Percentiles rank a stretch among this genome's conserved stretches.
These are phyloP conservation scores for Rhizoclosmatium globosum DNA, from an alignment of 192 early-diverging fungal genomes.

Conservation along the genomic window DNA sequence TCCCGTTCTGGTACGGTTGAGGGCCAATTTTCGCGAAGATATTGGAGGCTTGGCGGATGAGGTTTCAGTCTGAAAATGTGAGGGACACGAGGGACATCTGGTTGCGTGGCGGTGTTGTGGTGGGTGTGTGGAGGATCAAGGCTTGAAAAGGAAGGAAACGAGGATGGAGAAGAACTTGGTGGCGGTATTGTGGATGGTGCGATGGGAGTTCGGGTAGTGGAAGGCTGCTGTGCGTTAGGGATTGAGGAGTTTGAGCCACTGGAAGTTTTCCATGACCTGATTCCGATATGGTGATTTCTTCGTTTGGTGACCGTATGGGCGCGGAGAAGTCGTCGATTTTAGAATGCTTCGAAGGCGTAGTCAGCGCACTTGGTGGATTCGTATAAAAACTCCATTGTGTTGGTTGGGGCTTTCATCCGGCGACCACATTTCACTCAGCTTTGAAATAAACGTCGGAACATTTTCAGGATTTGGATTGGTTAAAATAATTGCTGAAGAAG, in stretches of 20 bases:
- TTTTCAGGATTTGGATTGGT: neutral
- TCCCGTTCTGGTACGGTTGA: conserved; percentile 45
- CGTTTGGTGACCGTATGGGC: too few relatives aligned
- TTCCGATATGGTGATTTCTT: neutral
- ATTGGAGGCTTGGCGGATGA: conserved; percentile 49
- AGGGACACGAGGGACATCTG: neutral
- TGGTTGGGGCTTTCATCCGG: conserved; percentile 7
- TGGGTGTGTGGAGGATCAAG: neutral
- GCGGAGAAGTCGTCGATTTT: too few relatives aligned
- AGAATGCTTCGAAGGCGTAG: too few relatives aligned
- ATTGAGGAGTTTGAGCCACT: neutral
- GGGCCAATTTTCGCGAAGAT: conserved; percentile 47
- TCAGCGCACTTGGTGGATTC: conserved; percentile 28
- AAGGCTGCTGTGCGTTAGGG: neutral
- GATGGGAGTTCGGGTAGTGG: neutral
- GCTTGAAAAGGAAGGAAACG: neutral
- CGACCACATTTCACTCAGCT: conserved; percentile 36
- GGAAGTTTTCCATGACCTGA: neutral
- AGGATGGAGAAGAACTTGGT: neutral
- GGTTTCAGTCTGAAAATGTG: conserved; percentile 39
- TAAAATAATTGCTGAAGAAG: neutral
- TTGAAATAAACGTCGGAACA: conserved; percentile 26
- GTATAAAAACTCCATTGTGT: conserved; percentile 35
- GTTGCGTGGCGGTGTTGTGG: neutral
- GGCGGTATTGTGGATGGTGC: neutral